These are phyloP conservation scores for Paspalum vaginatum DNA, from an alignment of 176 grass and related monocot genomes.

Conservation along the genomic window DNA sequence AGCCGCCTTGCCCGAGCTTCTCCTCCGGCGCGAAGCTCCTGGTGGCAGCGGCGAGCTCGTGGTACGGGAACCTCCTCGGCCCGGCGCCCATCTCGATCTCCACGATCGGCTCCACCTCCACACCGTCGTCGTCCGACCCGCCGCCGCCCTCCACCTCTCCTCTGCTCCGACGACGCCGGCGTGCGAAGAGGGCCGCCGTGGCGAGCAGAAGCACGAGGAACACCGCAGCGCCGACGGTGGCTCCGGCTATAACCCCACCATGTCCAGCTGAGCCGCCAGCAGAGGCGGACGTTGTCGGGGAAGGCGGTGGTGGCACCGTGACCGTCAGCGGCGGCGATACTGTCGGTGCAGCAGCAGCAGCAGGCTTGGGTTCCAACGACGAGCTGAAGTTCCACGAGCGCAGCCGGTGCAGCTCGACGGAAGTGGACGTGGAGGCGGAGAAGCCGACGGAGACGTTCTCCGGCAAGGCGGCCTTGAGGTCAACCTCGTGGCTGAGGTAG, in stretches of 20 bases:
- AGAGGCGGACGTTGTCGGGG: too few species aligned
- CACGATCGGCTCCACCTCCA: background rate
- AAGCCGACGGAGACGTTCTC: constrained; percentile 47
- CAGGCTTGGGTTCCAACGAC: background rate
- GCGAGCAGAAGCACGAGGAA: background rate
- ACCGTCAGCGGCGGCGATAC: background rate
- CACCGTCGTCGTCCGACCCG: background rate
- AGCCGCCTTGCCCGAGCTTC: constrained; percentile 71
- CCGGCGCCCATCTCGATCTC: constrained; percentile 46
- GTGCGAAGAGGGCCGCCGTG: background rate
- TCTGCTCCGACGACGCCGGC: background rate
- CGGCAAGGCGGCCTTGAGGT: constrained; percentile 30
- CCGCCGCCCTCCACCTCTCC: background rate
- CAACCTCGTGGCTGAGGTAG: background rate
- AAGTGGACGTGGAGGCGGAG: constrained; percentile 34
- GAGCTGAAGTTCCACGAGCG: constrained; percentile 48
- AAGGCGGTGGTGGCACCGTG: too few species aligned
- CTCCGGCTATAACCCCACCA: background rate
- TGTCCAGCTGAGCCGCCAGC: background rate
- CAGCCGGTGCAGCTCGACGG: constrained; percentile 31
- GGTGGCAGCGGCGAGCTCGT: constrained; percentile 37
- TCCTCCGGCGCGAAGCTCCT: constrained; percentile 40
- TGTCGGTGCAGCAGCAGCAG: background rate
- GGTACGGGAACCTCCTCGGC: constrained; percentile 41
- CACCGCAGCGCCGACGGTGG: background rate